Evolutionary conservation across 2,329 filamentous ascomycete species (phyloP), one percentile per base, ranked within the genome.

Genomic region (Aspergillus melleus): DNA sequence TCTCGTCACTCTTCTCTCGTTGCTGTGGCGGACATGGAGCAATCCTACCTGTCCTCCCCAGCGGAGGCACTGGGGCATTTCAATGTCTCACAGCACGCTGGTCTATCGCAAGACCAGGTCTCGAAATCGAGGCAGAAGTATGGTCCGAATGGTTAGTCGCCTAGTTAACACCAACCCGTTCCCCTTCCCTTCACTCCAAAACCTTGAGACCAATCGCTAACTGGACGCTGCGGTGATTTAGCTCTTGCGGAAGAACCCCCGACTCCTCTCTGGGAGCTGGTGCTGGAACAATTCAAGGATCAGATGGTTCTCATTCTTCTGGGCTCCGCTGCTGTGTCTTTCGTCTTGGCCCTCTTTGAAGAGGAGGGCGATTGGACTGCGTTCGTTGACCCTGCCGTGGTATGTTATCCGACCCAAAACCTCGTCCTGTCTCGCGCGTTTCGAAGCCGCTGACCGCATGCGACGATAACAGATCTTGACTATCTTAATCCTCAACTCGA

Each of bases 201-300:
- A 1, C 6, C 2, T 20, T 30, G 32, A 11, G 44, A 19, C 46
- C 42, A 42, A 47, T 64, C 22, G 55, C 39, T 50, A 24, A 50
- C 52, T 10, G 36, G 1, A 24, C 46, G 20, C 19, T 6, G n/a
- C 44, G 5, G 36, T 30, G 26, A 19, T 59, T 32, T 60, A 91
- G 88, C 88, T 58, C 83, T 91, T 58, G 85, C 87, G 50, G 95
- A 99, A 80, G 95, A 99, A 66, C 95, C 95, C 56, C 92, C 95
- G 3, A 99, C 95, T 32, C 95, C 95, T 44, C 76, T 99, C 52
- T 99, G 94, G 95, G 87, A 98, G 79, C 88, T 99, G 64, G 91
- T 99, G 58, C 85, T 99, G 60, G 95, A 99, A 80, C 95, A 99
- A 77, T 99, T 99, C 85, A 97, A 99, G 79, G 95, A 99, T 75